Evolutionary conservation across 1,139 yeast species (phyloP).

Genomic region (Saccharomycopsis hybrid): DNA sequence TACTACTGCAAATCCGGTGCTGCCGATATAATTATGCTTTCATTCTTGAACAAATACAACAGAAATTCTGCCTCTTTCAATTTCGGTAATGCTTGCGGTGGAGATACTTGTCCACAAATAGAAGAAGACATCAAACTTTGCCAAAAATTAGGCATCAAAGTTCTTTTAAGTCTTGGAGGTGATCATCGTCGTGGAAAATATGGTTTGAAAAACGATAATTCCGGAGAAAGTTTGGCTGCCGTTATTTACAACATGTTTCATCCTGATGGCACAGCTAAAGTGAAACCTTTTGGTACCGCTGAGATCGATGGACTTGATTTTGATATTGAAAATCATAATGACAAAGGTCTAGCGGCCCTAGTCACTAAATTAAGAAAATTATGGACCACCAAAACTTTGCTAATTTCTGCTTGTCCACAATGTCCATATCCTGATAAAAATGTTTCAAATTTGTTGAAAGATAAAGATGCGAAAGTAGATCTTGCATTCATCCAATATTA

Average conservation of each 20-base stretch:
- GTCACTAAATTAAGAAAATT: conserved; percentile 53
- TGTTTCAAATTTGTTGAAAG: conserved; percentile 58
- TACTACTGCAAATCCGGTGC: conserved; percentile 63
- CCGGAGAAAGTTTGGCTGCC: conserved; percentile 64
- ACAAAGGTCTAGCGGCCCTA: conserved; percentile 54
- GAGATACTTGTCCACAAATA: conserved; percentile 45
- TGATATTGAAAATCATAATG: conserved; percentile 27
- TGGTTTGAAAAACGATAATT: conserved; percentile 58
- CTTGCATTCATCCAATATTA: conserved; percentile 90
- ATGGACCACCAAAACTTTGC: conserved; percentile 55
- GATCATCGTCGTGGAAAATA: conserved; percentile 57
- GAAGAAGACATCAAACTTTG: conserved; percentile 73
- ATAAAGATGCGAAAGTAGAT: conserved; percentile 58
- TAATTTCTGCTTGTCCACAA: conserved; percentile 92
- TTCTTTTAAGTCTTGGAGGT: conserved; percentile 83
- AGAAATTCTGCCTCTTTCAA: conserved; percentile 44
- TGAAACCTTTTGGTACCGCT: conserved; percentile 56
- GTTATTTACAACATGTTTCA: conserved; percentile 73
- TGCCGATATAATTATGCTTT: conserved; percentile 65
- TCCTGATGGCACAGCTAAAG: conserved; percentile 53
- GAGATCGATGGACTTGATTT: conserved; percentile 21
- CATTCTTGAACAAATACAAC: conserved; percentile 58
- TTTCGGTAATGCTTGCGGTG: conserved; percentile 59
- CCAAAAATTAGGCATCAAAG: conserved; percentile 70
- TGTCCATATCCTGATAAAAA: conserved; percentile 90